A percentile compares a stretch with the other conserved stretches of the same genome.
phyloP scores from a whole-genome alignment of 352 stramenopile species.

The Globisporangium apiculatum region DNA sequence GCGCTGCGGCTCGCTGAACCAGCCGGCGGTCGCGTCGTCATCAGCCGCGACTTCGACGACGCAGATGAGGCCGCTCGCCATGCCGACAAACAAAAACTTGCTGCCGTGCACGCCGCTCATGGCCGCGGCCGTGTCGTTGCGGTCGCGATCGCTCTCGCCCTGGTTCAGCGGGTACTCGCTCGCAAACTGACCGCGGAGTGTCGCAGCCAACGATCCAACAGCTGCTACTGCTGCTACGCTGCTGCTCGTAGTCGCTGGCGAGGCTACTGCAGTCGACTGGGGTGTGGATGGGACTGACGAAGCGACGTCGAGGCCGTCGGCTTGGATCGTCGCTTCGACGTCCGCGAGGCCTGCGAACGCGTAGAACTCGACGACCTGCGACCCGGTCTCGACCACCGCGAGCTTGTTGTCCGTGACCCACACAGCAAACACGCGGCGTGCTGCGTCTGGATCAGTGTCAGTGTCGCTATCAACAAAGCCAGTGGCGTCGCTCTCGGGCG shows the following conservation, averaged over 20 bases:
- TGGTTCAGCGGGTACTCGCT: constrained; percentile 59
- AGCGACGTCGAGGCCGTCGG: constrained; percentile 16
- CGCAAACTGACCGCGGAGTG: constrained; percentile 22
- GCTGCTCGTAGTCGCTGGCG: too few species aligned
- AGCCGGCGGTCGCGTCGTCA: constrained; percentile 14
- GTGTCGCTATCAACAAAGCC: neutral
- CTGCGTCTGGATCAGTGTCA: constrained; percentile 9
- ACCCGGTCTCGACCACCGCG: constrained; percentile 53
- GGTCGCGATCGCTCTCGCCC: constrained; percentile 30
- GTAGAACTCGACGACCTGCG: constrained; percentile 64
- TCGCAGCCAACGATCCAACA: neutral
- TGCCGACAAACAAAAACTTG: constrained; percentile 64
- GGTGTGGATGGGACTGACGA: neutral
- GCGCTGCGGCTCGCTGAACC: constrained; percentile 22
- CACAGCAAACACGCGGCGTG: constrained; percentile 35
- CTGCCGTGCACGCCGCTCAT: constrained; percentile 44
- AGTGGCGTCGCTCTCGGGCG: neutral
- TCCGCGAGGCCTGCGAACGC: constrained; percentile 41
- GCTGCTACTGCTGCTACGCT: neutral
- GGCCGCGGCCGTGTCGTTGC: constrained; percentile 35
- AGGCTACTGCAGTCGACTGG: neutral
- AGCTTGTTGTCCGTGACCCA: constrained; percentile 53
- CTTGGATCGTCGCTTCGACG: constrained; percentile 10
- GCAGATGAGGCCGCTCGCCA: constrained; percentile 62
- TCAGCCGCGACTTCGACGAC: constrained; percentile 41